Percentiles rank a stretch among this genome's conserved stretches.
phyloP scores from a whole-genome alignment of 2,329 filamentous ascomycete genomes.

The Tolypocladium sp. region DNA sequence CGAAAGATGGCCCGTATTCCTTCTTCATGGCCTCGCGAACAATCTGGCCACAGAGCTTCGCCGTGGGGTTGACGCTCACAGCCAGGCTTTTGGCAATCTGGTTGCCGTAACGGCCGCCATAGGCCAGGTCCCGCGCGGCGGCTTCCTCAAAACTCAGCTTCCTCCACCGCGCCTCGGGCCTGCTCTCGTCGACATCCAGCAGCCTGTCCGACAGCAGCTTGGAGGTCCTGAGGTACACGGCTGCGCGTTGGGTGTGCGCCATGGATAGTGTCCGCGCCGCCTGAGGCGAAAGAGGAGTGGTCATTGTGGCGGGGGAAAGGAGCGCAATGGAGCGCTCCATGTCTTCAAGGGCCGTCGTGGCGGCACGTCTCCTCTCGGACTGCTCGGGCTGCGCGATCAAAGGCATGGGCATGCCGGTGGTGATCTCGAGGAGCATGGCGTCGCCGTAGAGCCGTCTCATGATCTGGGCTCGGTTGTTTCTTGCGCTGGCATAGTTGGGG shows the following conservation, averaged over 20 bases:
- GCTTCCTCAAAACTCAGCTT: constrained; percentile 51
- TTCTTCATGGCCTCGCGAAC: constrained; percentile 62
- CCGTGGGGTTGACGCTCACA: constrained; percentile 57
- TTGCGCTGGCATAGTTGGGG: constrained; percentile 61
- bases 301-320: constrained; percentile 42
- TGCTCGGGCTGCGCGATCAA: constrained; percentile 28
- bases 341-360: constrained; percentile 37
- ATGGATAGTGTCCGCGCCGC: constrained; percentile 58
- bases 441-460: constrained; percentile 54
- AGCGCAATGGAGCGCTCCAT: constrained; percentile 49
- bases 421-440: constrained; percentile 37
- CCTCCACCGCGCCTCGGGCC: constrained; percentile 40
- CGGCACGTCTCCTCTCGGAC: constrained; percentile 28
- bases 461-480: constrained; percentile 67
- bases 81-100: constrained; percentile 55
- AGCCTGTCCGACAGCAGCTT: constrained; percentile 33
- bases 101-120: constrained; percentile 56
- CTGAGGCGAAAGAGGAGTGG: constrained; percentile 50
- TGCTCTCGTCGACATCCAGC: constrained; percentile 26
- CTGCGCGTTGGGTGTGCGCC: constrained; percentile 63
- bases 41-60: constrained; percentile 61
- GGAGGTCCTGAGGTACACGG: constrained; percentile 51
- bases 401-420: constrained; percentile 26
- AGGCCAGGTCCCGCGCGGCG: constrained; percentile 53
- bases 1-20: constrained; percentile 49